Percentiles rank a stretch among this genome's conserved stretches.
These are phyloP conservation scores for Alternaria tenuissima DNA, from an alignment of 2,329 filamentous ascomycete species.

Conservation along the genomic window DNA sequence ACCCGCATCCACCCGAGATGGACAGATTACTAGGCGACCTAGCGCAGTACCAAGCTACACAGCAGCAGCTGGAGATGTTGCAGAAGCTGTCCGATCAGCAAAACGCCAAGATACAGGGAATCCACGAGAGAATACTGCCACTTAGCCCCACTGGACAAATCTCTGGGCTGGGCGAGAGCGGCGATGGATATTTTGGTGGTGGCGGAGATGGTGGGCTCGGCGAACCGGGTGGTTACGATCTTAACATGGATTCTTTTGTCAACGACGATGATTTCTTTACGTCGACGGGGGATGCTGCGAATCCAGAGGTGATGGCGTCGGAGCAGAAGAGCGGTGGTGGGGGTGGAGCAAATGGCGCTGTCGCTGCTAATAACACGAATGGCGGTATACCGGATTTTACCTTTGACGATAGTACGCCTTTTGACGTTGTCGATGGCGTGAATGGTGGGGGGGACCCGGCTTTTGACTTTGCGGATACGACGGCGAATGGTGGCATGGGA, in stretches of 20 bases:
- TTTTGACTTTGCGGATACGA: background rate
- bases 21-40: slow-evolving; percentile 67
- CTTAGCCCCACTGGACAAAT: slow-evolving; percentile 82
- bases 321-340: background rate
- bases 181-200: slow-evolving; percentile 46
- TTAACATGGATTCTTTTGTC: slow-evolving; percentile 67
- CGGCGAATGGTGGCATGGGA: slow-evolving; percentile 11
- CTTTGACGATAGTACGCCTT: slow-evolving; percentile 1
- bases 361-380: no score
- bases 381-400: slow-evolving; percentile 4
- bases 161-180: slow-evolving; percentile 65
- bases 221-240: slow-evolving; percentile 50
- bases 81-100: slow-evolving; percentile 82
- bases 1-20: slow-evolving; percentile 63
- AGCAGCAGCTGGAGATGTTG: slow-evolving; percentile 79
- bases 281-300: background rate
- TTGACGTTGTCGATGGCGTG: background rate
- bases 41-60: slow-evolving; percentile 71
- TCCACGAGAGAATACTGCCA: slow-evolving; percentile 78
- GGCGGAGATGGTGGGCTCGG: slow-evolving; percentile 42
- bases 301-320: no score
- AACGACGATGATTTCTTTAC: slow-evolving; percentile 65
- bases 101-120: slow-evolving; percentile 75
- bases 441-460: no score
- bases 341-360: background rate